Percentiles rank a stretch among this genome's conserved stretches.
Conservation (phyloP, 495 filamentous ascomycete genomes). For the Lepidopterella palustris region DNA sequence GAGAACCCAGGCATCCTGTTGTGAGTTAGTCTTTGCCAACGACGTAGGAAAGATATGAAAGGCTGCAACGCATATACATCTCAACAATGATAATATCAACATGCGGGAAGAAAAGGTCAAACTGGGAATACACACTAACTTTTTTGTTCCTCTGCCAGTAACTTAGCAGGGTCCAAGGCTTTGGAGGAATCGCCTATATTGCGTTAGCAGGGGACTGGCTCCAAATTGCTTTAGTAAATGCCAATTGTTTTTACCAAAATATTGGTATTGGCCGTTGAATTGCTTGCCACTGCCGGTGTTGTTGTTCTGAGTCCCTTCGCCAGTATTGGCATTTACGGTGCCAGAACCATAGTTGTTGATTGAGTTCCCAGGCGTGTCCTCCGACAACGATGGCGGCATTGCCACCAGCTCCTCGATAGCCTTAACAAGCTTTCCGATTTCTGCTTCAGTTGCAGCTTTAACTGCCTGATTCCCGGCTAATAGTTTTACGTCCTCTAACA, state of each 20-base stretch:
- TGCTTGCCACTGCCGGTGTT: not conserved
- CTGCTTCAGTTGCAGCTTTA: not conserved
- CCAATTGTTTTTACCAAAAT: not conserved
- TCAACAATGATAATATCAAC: not conserved
- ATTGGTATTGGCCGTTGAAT: not conserved
- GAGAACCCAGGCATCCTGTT: not conserved
- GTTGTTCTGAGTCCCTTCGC: not conserved
- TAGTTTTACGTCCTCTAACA: not conserved
- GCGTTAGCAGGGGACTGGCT: not conserved
- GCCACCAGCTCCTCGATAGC: not conserved
- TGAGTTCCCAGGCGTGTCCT: no score
- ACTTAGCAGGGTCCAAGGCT: not conserved
- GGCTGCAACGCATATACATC: not conserved
- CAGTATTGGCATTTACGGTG: no score
- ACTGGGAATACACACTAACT: not conserved
- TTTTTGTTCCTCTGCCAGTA: not conserved
- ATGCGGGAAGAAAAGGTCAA: no score
- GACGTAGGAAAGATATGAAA: no score
- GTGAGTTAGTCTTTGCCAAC: not conserved
- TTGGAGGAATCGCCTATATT: not conserved
- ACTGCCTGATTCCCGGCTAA: not conserved
- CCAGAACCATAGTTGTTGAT: no score
- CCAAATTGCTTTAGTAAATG: not conserved
- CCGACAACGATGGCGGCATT: not conserved
- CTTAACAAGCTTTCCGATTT: not conserved